Evolutionary conservation across 2,329 filamentous ascomycete species (phyloP).

Genomic region (Claviceps spartinae): DNA sequence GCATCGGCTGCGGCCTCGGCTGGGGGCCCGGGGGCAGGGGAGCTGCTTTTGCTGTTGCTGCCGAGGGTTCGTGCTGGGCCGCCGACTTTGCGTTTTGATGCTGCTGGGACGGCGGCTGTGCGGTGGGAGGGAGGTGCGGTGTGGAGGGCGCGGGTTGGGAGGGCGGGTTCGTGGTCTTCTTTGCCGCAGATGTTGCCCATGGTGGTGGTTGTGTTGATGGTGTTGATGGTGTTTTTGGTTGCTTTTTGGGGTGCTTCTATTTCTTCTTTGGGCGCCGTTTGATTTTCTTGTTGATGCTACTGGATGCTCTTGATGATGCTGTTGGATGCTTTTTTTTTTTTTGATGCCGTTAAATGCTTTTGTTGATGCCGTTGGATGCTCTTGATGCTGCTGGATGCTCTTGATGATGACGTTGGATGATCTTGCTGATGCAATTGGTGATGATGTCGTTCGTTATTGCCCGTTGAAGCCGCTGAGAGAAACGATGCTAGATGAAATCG

Average conservation of each 20-base stretch:
- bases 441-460: too few species aligned
- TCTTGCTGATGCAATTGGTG: too few species aligned
- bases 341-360: too few species aligned
- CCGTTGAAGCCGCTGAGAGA: too few species aligned
- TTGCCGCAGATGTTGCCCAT: constrained; percentile 90
- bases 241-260: background rate
- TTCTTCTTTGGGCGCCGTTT: too few species aligned
- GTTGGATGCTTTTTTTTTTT: too few species aligned
- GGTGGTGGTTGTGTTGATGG: background rate
- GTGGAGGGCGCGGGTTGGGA: constrained; percentile 60
- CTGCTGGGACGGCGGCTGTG: constrained; percentile 33
- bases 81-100: constrained; percentile 28
- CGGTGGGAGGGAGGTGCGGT: constrained; percentile 32
- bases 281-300: too few species aligned
- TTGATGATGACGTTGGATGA: too few species aligned
- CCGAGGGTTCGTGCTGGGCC: constrained; percentile 53
- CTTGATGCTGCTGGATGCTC: too few species aligned
- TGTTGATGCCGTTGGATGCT: too few species aligned
- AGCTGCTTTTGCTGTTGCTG: constrained; percentile 10
- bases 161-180: constrained; percentile 50
- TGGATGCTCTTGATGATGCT: too few species aligned
- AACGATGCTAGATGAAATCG: too few species aligned
- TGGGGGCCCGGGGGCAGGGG: constrained; percentile 16
- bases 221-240: background rate
- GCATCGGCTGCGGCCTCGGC: constrained; percentile 33